Evolutionary conservation across 164 flowering plant species (phyloP).

Genomic region (Annona squamosa): DNA sequence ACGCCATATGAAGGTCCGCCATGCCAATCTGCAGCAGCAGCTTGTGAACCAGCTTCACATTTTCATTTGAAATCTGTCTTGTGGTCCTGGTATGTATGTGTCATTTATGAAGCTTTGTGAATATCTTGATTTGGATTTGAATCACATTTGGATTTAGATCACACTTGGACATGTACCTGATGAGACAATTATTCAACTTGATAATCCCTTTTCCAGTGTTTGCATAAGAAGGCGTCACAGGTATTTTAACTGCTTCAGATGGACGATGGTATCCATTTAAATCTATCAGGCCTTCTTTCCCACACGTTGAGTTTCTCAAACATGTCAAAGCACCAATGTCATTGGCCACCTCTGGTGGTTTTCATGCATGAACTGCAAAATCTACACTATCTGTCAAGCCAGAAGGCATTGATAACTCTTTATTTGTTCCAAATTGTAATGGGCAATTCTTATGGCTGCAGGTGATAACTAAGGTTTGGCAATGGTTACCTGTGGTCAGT

Average conservation of each 20-base stretch:
- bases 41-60: neutral
- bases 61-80: neutral
- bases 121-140: neutral
- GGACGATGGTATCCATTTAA: neutral
- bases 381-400: neutral
- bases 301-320: neutral
- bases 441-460: too few species aligned
- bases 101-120: neutral
- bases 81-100: conserved; percentile 3
- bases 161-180: neutral
- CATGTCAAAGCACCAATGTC: neutral
- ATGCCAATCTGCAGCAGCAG: neutral
- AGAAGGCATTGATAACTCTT: neutral
- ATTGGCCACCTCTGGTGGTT: neutral
- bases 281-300: neutral
- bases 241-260: neutral
- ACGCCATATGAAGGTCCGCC: neutral
- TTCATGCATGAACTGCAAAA: neutral
- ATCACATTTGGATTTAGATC: neutral
- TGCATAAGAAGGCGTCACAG: neutral
- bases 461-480: too few species aligned
- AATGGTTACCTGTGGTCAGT: too few species aligned
- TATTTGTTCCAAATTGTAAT: too few species aligned
- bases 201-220: neutral
- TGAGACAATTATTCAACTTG: neutral